Base-by-base conservation (phyloP, 371 early-diverging fungal species). In the Zancudomyces culisetae region DNA sequence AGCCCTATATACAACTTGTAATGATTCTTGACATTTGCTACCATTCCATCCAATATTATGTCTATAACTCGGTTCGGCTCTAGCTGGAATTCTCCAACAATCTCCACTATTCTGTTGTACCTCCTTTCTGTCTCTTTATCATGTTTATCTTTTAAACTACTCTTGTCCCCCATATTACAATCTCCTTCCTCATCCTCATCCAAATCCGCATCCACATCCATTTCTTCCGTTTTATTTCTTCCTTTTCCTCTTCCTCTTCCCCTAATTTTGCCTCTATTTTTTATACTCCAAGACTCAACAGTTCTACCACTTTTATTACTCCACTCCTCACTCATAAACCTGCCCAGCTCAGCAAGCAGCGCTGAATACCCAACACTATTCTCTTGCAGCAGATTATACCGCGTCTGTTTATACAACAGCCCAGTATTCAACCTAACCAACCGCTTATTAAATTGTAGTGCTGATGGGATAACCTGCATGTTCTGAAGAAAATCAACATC, bases 51-150 rank as follows among this genome's bases (percentile, higher is more conserved):
- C 39, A 92, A 63, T 2, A 87, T 70, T 18, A 91, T 69, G 57
- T 88, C 91, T 42, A 91, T 53, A 0, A 84, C 89, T 30, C 89
- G 79, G 67, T 83, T 89, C 0, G 90, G 90, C 60, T 92, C 93
- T 28, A 94, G 66, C 53, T 78, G 77, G 56, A 91, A 90, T 39
- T 79, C 77, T 21, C 91, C 66, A 21, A 66, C 58, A 0, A 66
- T 46, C 21, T 62, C 59, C 53, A 48, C 35, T 23, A 64, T 52
- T 15, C 35, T 6, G 10, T 15, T 35, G 10, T 6, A 6, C 35
- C 6, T 6, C 35, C 35, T 35, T n/a, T 63, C 65, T 8, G 46
- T 35, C 2, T 60, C 47, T 42, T 62, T 20, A 39, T 28, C 45
- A 2, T 40, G 19, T 3, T 59, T 43, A 13, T 47, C 42, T 3